Percentiles rank a stretch among this genome's conserved stretches.
Evolutionary conservation across 208 protist genomes (phyloP).

Genomic region (Trypanosoma congolense): DNA sequence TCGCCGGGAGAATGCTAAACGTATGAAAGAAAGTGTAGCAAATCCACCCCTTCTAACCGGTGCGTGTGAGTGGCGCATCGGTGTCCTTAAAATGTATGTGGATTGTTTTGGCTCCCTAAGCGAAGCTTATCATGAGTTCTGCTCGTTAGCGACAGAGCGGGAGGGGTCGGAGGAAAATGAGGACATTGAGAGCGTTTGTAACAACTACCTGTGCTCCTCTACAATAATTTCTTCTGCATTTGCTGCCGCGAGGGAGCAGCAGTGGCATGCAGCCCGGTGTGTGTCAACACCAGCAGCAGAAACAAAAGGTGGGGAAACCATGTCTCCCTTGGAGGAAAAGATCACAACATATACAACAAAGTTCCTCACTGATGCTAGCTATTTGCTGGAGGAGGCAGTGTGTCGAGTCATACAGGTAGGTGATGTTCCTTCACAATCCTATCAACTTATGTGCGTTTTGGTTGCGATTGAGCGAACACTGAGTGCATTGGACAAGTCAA

Average conservation of each 20-base stretch:
- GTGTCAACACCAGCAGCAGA: background rate
- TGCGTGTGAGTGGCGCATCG: constrained; percentile 7
- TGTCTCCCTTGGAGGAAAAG: background rate
- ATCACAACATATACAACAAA: background rate
- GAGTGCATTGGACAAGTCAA: background rate
- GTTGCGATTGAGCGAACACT: constrained; percentile 1
- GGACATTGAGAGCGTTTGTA: background rate
- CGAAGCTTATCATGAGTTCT: background rate
- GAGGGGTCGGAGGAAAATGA: background rate
- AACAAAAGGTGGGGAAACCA: background rate
- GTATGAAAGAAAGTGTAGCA: background rate
- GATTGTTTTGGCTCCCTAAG: constrained; percentile 8
- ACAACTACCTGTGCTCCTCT: background rate
- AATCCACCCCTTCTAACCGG: too few species aligned
- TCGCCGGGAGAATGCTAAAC: constrained; percentile 6
- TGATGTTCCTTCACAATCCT: background rate
- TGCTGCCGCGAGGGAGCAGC: constrained; percentile 7
- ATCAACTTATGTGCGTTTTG: background rate
- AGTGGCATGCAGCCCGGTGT: constrained; percentile 8
- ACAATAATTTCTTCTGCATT: constrained; percentile 5
- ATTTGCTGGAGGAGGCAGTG: constrained; percentile 1
- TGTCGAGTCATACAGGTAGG: background rate
- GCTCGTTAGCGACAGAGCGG: background rate
- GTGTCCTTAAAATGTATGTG: constrained; percentile 9
- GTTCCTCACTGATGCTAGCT: background rate